Evolutionary conservation across 108 stramenopile species (phyloP).

Genomic region (Nannochloropsis gaditana): DNA sequence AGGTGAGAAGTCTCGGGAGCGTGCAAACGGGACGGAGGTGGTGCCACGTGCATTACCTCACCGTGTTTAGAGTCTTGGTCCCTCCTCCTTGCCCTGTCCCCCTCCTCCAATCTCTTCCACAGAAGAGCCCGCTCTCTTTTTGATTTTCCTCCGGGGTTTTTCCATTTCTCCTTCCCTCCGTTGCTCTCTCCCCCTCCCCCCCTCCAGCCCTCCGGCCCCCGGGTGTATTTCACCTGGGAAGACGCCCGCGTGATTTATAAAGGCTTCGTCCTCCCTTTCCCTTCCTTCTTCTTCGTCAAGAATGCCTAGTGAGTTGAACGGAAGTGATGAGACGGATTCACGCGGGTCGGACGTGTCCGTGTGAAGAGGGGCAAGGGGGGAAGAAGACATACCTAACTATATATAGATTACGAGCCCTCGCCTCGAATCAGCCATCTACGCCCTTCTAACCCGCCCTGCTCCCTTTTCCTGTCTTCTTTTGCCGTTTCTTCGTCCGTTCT

Average conservation of each 20-base stretch:
- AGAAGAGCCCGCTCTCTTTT: not conserved
- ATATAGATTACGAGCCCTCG: not conserved
- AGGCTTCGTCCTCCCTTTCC: not conserved
- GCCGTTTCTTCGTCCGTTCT: not conserved
- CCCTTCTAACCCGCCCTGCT: not conserved
- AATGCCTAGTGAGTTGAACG: not conserved
- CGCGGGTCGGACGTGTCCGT: not conserved
- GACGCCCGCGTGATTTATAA: not conserved
- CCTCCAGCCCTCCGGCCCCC: not conserved
- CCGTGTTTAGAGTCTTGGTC: not conserved
- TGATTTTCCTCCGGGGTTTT: not conserved
- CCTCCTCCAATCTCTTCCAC: not conserved
- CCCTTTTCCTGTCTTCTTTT: not conserved
- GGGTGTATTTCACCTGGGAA: not conserved
- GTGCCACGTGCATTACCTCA: no score
- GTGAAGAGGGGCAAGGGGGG: not conserved
- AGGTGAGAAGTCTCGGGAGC: not conserved
- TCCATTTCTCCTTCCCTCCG: not conserved
- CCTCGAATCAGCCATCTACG: no score
- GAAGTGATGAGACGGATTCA: no score
- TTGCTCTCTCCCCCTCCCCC: not conserved
- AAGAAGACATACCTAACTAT: not conserved
- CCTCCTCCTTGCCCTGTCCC: not conserved
- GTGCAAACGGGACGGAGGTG: no score
- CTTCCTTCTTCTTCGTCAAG: constrained; percentile 10